Evolutionary conservation across 257 asterid genomes (phyloP).

Genomic region (Solanum chilense): DNA sequence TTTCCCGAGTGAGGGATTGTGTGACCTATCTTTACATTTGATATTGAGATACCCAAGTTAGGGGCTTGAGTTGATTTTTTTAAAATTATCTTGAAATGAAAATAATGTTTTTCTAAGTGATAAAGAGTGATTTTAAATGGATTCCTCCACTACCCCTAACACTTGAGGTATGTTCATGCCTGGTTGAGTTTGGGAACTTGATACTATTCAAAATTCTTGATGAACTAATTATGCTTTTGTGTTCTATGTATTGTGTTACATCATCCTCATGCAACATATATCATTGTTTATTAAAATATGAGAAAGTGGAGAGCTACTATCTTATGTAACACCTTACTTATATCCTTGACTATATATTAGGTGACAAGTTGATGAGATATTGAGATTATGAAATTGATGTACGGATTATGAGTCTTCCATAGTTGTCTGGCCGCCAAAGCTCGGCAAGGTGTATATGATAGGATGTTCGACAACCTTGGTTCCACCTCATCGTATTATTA

Average conservation of each 20-base stretch:
- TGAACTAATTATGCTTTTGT: not conserved
- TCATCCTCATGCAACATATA: not conserved
- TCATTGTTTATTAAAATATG: not conserved
- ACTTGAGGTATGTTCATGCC: not conserved
- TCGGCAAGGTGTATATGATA: not conserved
- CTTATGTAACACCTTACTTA: not conserved
- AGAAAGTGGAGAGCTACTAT: not conserved
- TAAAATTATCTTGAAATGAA: not conserved
- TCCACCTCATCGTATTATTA: not conserved
- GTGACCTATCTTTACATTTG: not conserved
- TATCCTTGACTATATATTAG: not conserved
- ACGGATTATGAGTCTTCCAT: not conserved
- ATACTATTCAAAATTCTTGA: not conserved
- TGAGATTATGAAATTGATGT: too few relatives aligned
- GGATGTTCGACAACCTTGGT: not conserved
- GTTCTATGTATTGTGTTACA: not conserved
- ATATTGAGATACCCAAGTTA: not conserved
- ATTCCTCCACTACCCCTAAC: not conserved
- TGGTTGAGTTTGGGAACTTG: not conserved
- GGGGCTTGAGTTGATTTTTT: not conserved
- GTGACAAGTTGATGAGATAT: not conserved
- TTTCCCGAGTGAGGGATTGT: not conserved
- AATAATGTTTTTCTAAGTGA: not conserved
- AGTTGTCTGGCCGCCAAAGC: not conserved
- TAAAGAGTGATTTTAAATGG: not conserved